phyloP scores from a whole-genome alignment of 139 green algal species.

The Gonium pectorale region DNA sequence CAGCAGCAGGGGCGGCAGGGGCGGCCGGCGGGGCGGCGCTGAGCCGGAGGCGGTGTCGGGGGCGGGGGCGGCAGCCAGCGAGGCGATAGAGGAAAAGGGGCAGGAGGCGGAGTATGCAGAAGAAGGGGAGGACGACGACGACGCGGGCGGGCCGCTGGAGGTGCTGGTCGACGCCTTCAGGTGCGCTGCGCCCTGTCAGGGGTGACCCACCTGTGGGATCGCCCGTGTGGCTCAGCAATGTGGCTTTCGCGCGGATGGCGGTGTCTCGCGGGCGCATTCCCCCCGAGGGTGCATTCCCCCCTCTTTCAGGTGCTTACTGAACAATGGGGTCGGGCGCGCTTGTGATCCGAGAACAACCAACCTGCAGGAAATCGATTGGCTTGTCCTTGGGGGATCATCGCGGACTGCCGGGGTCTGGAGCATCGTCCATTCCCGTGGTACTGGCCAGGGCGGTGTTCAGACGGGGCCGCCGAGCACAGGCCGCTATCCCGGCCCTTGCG shows the following conservation, averaged over 20 bases:
- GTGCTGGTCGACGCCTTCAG: conserved; percentile 50
- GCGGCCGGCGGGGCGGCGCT: neutral
- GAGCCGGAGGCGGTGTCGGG: neutral
- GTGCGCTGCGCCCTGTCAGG: too few species aligned
- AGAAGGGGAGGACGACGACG: conserved; percentile 36
- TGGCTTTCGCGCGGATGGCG: too few species aligned
- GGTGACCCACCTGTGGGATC: too few species aligned
- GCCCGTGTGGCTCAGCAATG: too few species aligned
- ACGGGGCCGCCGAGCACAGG: too few species aligned
- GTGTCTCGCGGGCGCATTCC: too few species aligned
- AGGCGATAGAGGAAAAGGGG: neutral
- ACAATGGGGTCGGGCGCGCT: neutral
- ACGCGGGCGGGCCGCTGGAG: conserved; percentile 27
- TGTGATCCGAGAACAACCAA: neutral
- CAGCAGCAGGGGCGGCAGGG: neutral
- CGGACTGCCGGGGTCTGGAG: too few species aligned
- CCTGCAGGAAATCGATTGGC: too few species aligned
- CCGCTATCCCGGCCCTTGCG: too few species aligned
- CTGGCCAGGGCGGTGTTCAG: too few species aligned
- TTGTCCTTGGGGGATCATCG: too few species aligned
- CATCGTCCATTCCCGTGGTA: too few species aligned
- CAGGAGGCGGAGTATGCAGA: neutral
- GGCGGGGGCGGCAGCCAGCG: neutral
- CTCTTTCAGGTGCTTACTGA: neutral
- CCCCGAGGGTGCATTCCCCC: neutral